Evolutionary conservation across 2,329 filamentous ascomycete species (phyloP).

Genomic region (Aspergillus floridensis): DNA sequence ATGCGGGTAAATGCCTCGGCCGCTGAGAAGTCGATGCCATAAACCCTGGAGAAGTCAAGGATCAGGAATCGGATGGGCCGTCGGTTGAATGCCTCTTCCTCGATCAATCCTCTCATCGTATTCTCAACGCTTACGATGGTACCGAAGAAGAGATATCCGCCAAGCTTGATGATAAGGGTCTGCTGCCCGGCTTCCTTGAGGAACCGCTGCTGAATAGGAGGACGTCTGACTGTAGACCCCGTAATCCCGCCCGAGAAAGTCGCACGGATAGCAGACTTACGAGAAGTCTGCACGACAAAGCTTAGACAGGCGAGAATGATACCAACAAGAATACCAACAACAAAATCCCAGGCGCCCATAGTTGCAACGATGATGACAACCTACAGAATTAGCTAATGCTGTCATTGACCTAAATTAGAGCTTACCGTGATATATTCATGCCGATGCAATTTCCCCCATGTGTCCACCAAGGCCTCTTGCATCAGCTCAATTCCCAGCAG

Average conservation of each 20-base stretch:
- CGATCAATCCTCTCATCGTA: conserved; percentile 75
- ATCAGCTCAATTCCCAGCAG: conserved; percentile 90
- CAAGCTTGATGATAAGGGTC: conserved; percentile 86
- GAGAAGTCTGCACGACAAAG: conserved; percentile 86
- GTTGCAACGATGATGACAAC: conserved; percentile 85
- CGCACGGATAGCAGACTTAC: conserved; percentile 81
- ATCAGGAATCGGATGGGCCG: conserved; percentile 86
- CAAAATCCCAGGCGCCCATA: conserved; percentile 97
- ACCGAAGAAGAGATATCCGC: conserved; percentile 96
- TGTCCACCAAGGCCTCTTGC: conserved; percentile 81
- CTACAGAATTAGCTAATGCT: conserved; percentile 33
- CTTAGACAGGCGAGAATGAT: conserved; percentile 89
- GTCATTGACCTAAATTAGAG: conserved; percentile 5
- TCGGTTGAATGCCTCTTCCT: conserved; percentile 73
- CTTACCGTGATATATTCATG: conserved; percentile 83
- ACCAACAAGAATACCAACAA: conserved; percentile 86
- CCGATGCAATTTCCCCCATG: conserved; percentile 79
- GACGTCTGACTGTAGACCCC: conserved; percentile 86
- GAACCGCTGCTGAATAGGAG: conserved; percentile 84
- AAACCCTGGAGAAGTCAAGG: conserved; percentile 84
- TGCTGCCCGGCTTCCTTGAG: conserved; percentile 81
- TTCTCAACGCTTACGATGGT: conserved; percentile 95
- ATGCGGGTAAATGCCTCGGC: conserved; percentile 93
- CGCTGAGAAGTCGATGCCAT: conserved; percentile 91
- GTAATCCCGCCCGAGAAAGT: conserved; percentile 88